Evolutionary conservation across 345 rosid species (phyloP).

Genomic region (Dimocarpus longan): DNA sequence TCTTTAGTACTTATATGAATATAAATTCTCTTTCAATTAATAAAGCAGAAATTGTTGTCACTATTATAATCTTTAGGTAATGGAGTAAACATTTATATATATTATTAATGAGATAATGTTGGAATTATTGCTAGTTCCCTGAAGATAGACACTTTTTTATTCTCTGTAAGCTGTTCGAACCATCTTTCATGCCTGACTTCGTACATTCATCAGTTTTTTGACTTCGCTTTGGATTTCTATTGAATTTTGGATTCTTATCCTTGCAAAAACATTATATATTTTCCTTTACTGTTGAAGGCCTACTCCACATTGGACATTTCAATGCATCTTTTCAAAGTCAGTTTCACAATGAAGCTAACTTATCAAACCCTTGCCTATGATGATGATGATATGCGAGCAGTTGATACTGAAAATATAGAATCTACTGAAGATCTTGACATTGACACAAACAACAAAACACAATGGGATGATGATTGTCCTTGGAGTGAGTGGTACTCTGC

Average conservation of each 20-base stretch:
- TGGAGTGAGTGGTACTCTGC: conserved; percentile 99
- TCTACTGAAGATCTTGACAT: conserved; percentile 40
- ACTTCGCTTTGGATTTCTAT: not conserved
- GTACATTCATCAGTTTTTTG: not conserved
- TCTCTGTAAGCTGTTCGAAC: conserved; percentile 10
- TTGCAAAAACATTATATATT: conserved; percentile 10
- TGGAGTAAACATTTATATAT: not conserved
- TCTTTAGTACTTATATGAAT: not conserved
- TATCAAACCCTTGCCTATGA: conserved; percentile 72
- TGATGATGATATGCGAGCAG: conserved; percentile 61
- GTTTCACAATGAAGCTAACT: conserved; percentile 82
- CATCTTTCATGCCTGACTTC: not conserved
- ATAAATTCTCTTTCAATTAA: not conserved
- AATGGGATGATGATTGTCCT: conserved; percentile 98
- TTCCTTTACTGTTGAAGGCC: conserved; percentile 57
- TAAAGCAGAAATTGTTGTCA: not conserved
- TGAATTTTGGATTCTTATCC: conserved; percentile 12
- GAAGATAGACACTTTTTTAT: not conserved
- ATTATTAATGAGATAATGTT: not conserved
- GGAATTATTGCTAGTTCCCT: not conserved
- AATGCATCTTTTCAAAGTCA: conserved; percentile 67
- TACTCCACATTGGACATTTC: conserved; percentile 74
- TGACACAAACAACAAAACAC: conserved; percentile 54
- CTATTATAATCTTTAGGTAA: not conserved
- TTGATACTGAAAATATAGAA: conserved; percentile 54